Base-by-base conservation (phyloP, 1,284 basidiomycete genomes). In the Tranzscheliella williamsii region DNA sequence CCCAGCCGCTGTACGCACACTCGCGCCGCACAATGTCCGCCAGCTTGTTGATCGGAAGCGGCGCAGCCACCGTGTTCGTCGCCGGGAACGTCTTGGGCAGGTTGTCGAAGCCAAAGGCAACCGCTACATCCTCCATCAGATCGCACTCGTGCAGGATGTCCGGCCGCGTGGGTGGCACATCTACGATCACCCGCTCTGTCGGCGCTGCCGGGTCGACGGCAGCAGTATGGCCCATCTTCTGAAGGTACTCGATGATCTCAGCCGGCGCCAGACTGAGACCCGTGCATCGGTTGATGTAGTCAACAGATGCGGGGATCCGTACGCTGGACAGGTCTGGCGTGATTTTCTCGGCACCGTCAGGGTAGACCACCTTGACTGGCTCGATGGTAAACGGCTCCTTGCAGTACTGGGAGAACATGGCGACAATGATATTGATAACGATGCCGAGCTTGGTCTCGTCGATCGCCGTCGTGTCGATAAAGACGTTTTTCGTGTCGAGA, bases 91-190 rank as follows among this genome's bases (percentile, higher is more conserved):
- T 86, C 67, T 89, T 85, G 2, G 91, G 90, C 34, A 99, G 83
- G 73, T 94, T 94, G 81, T 99, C 96, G 83, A 93, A 98, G 1
- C 95, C 95, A 75, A 93, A 96, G 0, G 91, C 94, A 60, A 99
- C 92, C 4, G 95, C 95, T 1, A 88, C 90, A 70, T 99, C 94
- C 78, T 99, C 94, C 87, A 99, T 90, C 71, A 98, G 84, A 78
- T 99, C 94, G 74, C 93, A 96, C 79, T 97, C 92, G 78, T 98
- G 95, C 51, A 99, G 81, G 63, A 99, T 95, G 76, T 99, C 94
- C 1, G 95, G 91, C 35, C 94, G 85, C 11, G 92, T 97, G 23
- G 89, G 84, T 2, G 94, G 94, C 26, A 99, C 84, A 30, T 85
- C 81, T 21, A 98, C 87, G 38, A 85, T 72, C 18, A 90, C 79